Conservation (phyloP, 164 flowering plant genomes). For the Piper longum region DNA sequence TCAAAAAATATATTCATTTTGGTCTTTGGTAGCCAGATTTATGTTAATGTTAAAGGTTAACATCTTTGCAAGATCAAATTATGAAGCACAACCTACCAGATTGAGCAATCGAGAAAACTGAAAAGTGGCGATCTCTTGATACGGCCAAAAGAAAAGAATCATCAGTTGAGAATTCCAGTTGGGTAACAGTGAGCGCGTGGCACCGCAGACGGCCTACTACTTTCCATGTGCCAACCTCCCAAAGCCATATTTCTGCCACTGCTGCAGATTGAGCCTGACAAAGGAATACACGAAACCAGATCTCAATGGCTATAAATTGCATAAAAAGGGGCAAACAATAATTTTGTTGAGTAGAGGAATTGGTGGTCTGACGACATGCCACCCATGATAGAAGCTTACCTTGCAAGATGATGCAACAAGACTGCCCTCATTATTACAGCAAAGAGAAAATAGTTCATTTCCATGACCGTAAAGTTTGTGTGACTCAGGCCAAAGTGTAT, state of each 20-base stretch:
- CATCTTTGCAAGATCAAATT: too few species aligned
- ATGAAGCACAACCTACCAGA: constrained; percentile 30
- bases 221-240: constrained; percentile 95
- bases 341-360: not conserved
- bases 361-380: not conserved
- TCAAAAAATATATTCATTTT: too few species aligned
- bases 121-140: constrained; percentile 91
- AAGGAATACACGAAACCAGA: not conserved
- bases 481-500: constrained; percentile 96
- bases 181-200: constrained; percentile 84
- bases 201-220: constrained; percentile 80
- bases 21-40: too few species aligned
- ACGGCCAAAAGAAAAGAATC: constrained; percentile 67
- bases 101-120: constrained; percentile 48
- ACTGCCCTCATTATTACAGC: constrained; percentile 70
- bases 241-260: constrained; percentile 91
- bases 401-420: constrained; percentile 94
- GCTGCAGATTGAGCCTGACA: constrained; percentile 77
- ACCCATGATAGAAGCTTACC: constrained; percentile 23
- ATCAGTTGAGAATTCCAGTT: constrained; percentile 78
- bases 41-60: too few species aligned
- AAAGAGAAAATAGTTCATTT: constrained; percentile 83
- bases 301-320: not conserved
- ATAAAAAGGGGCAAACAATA: not conserved
- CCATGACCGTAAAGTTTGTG: constrained; percentile 99